These are phyloP conservation scores for Astrephomene gubernaculifera DNA, from an alignment of 139 green algal genomes.

Conservation along the genomic window DNA sequence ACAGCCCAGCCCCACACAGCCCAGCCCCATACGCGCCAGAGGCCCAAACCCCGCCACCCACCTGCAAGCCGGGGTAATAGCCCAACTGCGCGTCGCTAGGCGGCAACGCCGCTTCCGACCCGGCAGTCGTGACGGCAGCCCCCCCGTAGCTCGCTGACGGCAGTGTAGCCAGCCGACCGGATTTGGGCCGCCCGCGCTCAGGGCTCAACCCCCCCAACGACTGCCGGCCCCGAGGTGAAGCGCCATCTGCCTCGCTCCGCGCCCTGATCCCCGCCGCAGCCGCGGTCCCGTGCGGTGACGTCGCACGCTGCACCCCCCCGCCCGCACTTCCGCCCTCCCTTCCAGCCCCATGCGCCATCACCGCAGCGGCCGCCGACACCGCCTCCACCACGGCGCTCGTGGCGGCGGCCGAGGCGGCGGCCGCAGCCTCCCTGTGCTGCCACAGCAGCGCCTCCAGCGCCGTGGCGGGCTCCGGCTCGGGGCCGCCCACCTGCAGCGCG, in stretches of 20 bases:
- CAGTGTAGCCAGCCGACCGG: background rate
- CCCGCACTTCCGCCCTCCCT: too few species aligned
- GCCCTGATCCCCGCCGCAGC: too few species aligned
- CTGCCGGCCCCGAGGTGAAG: too few species aligned
- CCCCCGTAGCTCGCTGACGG: conserved; percentile 8
- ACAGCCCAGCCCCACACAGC: too few species aligned
- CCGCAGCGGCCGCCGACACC: background rate
- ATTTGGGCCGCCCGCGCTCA: too few species aligned
- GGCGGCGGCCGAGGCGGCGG: background rate
- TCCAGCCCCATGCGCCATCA: too few species aligned
- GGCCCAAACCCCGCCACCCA: too few species aligned
- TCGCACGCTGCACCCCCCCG: too few species aligned
- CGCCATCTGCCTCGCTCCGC: too few species aligned
- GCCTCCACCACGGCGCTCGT: background rate
- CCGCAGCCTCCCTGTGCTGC: conserved; percentile 27
- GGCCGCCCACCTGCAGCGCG: background rate
- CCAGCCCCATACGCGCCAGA: too few species aligned
- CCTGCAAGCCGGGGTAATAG: conserved; percentile 13
- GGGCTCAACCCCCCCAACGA: too few species aligned
- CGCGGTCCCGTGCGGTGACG: too few species aligned
- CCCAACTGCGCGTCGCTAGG: background rate
- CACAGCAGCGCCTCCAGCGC: conserved; percentile 28
- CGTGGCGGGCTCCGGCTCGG: background rate
- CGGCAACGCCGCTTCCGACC: background rate
- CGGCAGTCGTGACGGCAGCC: background rate